phyloP scores from a whole-genome alignment of 2,329 filamentous ascomycete genomes.

The Malbranchea cinnamomea region DNA sequence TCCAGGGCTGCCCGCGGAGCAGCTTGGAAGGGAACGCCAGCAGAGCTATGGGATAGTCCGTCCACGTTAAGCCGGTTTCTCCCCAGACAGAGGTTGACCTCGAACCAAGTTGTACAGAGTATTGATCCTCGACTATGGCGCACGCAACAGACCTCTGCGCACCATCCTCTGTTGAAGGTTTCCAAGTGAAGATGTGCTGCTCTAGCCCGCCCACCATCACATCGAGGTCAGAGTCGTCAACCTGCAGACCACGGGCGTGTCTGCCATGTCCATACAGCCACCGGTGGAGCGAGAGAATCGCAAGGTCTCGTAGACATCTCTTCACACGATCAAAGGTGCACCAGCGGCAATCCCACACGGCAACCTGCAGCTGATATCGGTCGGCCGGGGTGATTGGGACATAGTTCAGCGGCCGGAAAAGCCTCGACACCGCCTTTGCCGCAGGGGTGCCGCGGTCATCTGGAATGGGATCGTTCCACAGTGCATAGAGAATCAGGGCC shows the following conservation, averaged over 20 bases:
- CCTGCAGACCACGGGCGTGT: conserved; percentile 11
- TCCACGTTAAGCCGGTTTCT: too few relatives aligned
- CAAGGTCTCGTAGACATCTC: conserved; percentile 20
- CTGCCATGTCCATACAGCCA: conserved; percentile 15
- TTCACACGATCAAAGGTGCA: conserved; percentile 23
- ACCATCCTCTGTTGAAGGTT: too few relatives aligned
- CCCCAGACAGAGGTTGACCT: too few relatives aligned
- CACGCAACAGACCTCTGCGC: too few relatives aligned
- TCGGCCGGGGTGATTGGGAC: conserved; percentile 14
- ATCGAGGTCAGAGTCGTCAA: conserved; percentile 11
- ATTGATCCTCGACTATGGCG: too few relatives aligned
- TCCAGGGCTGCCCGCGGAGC: conserved; percentile 18
- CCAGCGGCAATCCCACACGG: conserved; percentile 25
- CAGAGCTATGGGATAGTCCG: too few relatives aligned
- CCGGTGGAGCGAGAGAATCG: conserved; percentile 20
- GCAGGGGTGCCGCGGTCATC: conserved; percentile 1
- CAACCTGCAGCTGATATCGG: conserved; percentile 17
- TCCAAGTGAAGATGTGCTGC: too few relatives aligned
- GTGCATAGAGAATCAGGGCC: conserved; percentile 25
- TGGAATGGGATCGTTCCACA: conserved; percentile 19
- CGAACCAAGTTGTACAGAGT: too few relatives aligned
- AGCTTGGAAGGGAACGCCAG: conserved; percentile 16
- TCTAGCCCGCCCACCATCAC: conserved; percentile 5
- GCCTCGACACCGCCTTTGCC: conserved; percentile 13
- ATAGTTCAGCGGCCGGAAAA: conserved; percentile 24